Evolutionary conservation across 2,329 filamentous ascomycete species (phyloP).

Genomic region (Lachnellula occidentalis): DNA sequence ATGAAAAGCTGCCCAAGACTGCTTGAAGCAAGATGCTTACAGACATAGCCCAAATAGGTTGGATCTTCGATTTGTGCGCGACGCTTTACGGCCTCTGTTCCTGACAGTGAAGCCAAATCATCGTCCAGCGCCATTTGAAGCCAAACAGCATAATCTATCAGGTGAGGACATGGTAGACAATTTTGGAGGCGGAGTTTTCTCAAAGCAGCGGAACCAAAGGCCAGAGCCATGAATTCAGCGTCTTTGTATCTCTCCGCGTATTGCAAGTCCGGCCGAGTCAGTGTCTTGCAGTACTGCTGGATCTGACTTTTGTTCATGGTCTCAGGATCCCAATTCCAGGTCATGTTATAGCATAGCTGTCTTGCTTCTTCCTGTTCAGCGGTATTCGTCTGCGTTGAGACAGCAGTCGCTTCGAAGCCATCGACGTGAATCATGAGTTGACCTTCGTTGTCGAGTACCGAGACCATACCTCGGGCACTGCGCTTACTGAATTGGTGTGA

Average conservation of each 20-base stretch:
- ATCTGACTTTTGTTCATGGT: background rate
- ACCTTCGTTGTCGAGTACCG: background rate
- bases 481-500: background rate
- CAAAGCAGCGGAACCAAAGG: background rate
- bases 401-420: background rate
- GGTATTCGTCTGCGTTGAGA: background rate
- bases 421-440: background rate
- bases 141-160: background rate
- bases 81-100: too few species aligned
- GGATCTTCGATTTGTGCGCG: too few species aligned
- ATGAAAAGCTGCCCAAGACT: background rate
- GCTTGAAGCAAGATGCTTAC: background rate
- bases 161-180: background rate
- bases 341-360: background rate
- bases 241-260: background rate
- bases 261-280: background rate
- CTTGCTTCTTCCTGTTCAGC: background rate
- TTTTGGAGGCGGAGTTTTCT: background rate
- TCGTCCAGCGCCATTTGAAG: background rate
- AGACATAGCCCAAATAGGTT: too few species aligned
- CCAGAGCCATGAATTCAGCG: background rate
- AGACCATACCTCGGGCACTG: background rate
- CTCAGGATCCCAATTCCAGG: background rate
- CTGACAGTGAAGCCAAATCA: too few species aligned
- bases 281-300: background rate